Conservation (phyloP, 305 asterid species). For the Salvia sclarea region DNA sequence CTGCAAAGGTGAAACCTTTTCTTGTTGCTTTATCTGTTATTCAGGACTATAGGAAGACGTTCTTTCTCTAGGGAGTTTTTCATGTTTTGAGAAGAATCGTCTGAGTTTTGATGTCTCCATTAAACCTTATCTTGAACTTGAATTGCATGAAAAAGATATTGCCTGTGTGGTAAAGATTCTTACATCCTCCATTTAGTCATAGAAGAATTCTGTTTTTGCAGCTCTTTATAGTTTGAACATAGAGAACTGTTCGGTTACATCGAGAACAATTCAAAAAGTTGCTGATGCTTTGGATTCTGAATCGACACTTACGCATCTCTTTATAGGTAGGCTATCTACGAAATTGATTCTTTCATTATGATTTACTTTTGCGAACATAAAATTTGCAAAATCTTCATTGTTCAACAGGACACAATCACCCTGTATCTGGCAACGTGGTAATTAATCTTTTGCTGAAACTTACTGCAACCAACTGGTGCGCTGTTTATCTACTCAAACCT, state of each 20-base stretch:
- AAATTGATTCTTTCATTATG: constrained; percentile 11
- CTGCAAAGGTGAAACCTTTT: constrained; percentile 66
- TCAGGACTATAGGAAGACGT: neutral
- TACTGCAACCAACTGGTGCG: constrained; percentile 62
- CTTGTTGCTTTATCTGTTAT: constrained; percentile 23
- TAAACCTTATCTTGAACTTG: constrained; percentile 26
- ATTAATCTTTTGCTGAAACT: constrained; percentile 64
- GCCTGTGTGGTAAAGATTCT: constrained; percentile 6
- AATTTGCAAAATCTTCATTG: constrained; percentile 16
- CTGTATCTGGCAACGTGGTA: constrained; percentile 69
- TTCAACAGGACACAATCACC: constrained; percentile 71
- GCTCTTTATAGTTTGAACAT: constrained; percentile 86
- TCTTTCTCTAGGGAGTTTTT: constrained; percentile 19
- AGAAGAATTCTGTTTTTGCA: constrained; percentile 40
- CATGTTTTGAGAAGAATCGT: neutral
- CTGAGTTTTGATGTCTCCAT: constrained; percentile 16
- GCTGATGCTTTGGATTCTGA: constrained; percentile 80
- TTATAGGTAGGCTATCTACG: constrained; percentile 53
- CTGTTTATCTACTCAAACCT: constrained; percentile 15
- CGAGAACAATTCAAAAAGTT: constrained; percentile 81
- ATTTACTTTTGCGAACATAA: constrained; percentile 23
- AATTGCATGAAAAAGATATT: constrained; percentile 12
- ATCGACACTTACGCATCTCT: constrained; percentile 71
- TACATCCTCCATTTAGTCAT: constrained; percentile 22
- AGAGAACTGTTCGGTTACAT: constrained; percentile 84